Conservation (phyloP, 2,329 filamentous ascomycete species). For the Xylogone sp. region DNA sequence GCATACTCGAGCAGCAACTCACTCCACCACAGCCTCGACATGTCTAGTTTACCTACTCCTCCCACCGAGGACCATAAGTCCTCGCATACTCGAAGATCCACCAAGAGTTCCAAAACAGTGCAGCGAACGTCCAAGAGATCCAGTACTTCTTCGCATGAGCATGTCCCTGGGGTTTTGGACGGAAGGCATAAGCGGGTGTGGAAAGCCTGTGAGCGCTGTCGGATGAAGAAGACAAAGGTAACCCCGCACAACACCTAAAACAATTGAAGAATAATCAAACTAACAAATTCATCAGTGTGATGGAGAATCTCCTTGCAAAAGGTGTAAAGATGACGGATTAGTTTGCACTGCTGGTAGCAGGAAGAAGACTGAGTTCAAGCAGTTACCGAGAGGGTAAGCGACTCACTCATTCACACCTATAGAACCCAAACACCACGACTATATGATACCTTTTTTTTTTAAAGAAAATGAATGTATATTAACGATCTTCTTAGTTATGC, state of each 20-base stretch:
- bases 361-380: conserved; percentile 68
- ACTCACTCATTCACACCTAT: not conserved
- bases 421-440: not conserved
- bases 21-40: not conserved
- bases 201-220: conserved; percentile 64
- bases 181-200: conserved; percentile 61
- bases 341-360: conserved; percentile 60
- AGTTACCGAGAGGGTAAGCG: conserved; percentile 56
- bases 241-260: not conserved
- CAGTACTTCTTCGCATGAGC: conserved; percentile 31
- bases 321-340: conserved; percentile 62
- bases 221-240: conserved; percentile 69
- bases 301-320: conserved; percentile 62
- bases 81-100: not conserved
- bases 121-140: conserved; percentile 7
- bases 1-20: not conserved
- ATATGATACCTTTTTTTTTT: not conserved
- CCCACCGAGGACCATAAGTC: conserved; percentile 7
- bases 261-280: conserved; percentile 8
- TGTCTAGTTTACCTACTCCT: conserved; percentile 8
- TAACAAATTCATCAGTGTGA: conserved; percentile 46
- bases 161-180: conserved; percentile 41
- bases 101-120: conserved; percentile 2
- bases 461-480: not conserved
- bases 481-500: conserved; percentile 45